These are phyloP conservation scores for Microsporum canis DNA, from an alignment of 2,329 filamentous ascomycete species.

Conservation along the genomic window DNA sequence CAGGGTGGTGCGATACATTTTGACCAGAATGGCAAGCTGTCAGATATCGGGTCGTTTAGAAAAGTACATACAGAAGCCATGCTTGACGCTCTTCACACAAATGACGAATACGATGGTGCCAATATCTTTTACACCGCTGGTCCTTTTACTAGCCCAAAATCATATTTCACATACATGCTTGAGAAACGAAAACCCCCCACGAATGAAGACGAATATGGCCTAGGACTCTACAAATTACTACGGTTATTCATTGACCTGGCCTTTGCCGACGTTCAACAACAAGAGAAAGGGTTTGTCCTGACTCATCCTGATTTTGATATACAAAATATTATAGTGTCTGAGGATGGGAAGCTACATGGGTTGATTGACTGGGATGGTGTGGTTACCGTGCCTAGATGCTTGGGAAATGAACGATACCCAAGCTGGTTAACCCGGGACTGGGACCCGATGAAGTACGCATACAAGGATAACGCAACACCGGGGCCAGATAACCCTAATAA, in stretches of 20 bases:
- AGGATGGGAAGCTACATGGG: slow-evolving; percentile 9
- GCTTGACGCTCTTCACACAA: slow-evolving; percentile 1
- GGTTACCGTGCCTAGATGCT: slow-evolving; percentile 5
- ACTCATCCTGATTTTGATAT: slow-evolving; percentile 10
- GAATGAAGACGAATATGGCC: background rate
- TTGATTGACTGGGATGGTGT: slow-evolving; percentile 14
- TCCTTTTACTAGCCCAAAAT: slow-evolving; percentile 6
- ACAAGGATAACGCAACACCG: slow-evolving; percentile 27
- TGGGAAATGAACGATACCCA: slow-evolving; percentile 13
- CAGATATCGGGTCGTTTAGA: slow-evolving; percentile 6
- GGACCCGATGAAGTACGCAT: slow-evolving; percentile 10
- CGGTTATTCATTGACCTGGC: slow-evolving; percentile 6
- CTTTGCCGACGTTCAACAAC: background rate
- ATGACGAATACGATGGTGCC: slow-evolving; percentile 6
- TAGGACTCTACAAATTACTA: slow-evolving; percentile 7
- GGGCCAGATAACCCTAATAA: slow-evolving; percentile 13
- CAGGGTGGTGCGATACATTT: slow-evolving; percentile 10
- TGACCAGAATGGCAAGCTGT: slow-evolving; percentile 9
- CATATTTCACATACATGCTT: slow-evolving; percentile 7
- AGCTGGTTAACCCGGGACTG: slow-evolving; percentile 13
- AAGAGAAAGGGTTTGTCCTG: slow-evolving; percentile 7
- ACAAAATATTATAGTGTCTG: slow-evolving; percentile 9
- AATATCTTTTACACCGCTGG: slow-evolving; percentile 2
- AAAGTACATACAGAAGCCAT: slow-evolving; percentile 2
- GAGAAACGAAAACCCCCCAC: slow-evolving; percentile 4